Base-by-base conservation (phyloP, 495 filamentous ascomycete genomes). In the Aspergillus avenaceus region DNA sequence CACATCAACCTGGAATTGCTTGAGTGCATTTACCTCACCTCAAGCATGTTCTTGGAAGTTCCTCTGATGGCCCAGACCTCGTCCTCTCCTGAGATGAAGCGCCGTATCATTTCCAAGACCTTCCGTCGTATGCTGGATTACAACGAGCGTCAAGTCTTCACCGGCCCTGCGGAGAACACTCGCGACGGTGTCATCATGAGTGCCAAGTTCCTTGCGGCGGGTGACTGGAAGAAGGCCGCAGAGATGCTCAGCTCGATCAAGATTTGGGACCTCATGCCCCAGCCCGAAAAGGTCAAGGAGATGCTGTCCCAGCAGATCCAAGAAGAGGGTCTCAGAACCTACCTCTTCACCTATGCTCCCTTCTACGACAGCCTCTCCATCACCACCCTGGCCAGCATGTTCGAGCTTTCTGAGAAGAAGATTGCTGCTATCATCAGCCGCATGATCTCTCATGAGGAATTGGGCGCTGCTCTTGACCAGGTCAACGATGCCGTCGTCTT, bases 391-490 rank as follows among this genome's bases (percentile, higher is more conserved):
- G 85, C 90, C 40, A 80, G 75, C 44, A 97, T 99, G 93, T 99
- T 99, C 71, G 92, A 97, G 65, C 85, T 99, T 3, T 76, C 87
- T 26, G 78, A 86, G 55, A 84, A 85, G 70, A 97, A 96, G 78
- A 92, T 96, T 26, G 75, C 85, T 9, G 90, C 93, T n/a, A 82
- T 99, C 50, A 84, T 99, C 64, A 92, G 88, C 80, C 95, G 95
- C 74, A 99, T 99, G 93, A 97, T 97, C 69, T 95, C 90, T 51
- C 93, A 99, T 74, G 93, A 99, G 66, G 93, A 99, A 61, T 83
- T 99, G 32, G 88, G 87, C 23, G 93, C 93, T 45, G 95, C 93
- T 26, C 81, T 99, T 31, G 93, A 99, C 77, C 93, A 97, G 71
- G 95, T 99, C 72, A 96, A 92, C 68, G 84, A 87, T 51, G 92